Base-by-base conservation (phyloP, 163 green algal species). In the Scenedesmus sp. region DNA sequence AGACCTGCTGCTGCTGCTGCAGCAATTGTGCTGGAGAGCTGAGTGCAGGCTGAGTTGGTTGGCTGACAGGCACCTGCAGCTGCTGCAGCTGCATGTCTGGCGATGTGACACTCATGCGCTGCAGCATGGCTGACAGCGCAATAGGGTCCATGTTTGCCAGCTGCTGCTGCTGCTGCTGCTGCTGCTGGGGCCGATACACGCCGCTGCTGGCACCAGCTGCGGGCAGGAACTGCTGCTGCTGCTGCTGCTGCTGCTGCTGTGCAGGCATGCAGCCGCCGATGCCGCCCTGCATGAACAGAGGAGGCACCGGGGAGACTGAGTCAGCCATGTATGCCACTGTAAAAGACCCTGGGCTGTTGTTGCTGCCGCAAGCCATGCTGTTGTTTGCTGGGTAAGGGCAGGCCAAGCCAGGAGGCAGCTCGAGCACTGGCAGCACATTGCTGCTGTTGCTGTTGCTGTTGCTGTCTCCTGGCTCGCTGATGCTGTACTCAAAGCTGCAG, bases 31-130 rank as follows among this genome's bases (percentile, higher is more conserved):
- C 34, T n/a, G 76, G 34, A 9, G 34, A 59, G 2, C 34, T 34
- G 6, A 84, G 13, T 12, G 76, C 34, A 52, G 20, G 10, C 7
- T 60, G 77, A 26, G 77, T 23, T 79, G 70, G 23, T 23, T 79
- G 70, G 23, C 70, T 46, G 4, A 52, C 46, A 85, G 77, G 77
- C 7, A 57, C 77, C 56, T 86, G 73, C 73, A 34, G 87, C 87
- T 86, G 87, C 87, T 84, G 82, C 55, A 20, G 82, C 82, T 46
- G 82, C 82, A 56, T 84, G 76, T 84, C 34, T n/a, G 76, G 34
- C 10, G 76, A 59, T 9, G 76, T 26, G 1, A 84, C 76, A 15
- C 2, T 59, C 34, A 84, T 84, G 34, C 76, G 86, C 66, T 84
- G 66, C 67, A 70, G 67, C 34, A 59, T 81, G 18, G 83, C 56